A percentile compares a stretch with the other conserved stretches of the same genome.
Evolutionary conservation across 805 yeast genomes (phyloP).

Genomic region (Candida caryicola): DNA sequence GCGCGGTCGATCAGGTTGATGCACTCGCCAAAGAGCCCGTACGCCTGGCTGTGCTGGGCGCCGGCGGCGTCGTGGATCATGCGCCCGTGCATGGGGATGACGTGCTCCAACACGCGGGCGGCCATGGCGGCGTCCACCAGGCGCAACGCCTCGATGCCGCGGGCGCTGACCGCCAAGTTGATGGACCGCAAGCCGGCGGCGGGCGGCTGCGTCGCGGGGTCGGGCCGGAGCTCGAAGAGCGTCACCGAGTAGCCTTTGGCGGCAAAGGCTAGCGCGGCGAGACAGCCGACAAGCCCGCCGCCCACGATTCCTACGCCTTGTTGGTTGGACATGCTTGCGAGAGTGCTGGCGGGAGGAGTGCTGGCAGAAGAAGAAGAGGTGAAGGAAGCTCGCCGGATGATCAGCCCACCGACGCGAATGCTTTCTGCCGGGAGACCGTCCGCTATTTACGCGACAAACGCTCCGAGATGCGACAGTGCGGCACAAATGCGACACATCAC

Average conservation of each 20-base stretch:
- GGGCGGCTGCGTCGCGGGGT: conserved; percentile 46
- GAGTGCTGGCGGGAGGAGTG: too few relatives aligned
- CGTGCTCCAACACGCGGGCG: conserved; percentile 49
- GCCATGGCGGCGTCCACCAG: conserved; percentile 61
- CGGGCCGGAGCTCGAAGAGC: conserved; percentile 68
- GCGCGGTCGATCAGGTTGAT: conserved; percentile 85
- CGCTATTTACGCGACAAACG: too few relatives aligned
- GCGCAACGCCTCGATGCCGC: conserved; percentile 73
- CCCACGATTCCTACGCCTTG: conserved; percentile 62
- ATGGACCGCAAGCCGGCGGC: conserved; percentile 56
- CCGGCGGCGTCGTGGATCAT: conserved; percentile 80
- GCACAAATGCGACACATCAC: too few relatives aligned
- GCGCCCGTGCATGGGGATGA: conserved; percentile 85
- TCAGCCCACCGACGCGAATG: too few relatives aligned
- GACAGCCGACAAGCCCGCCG: conserved; percentile 87
- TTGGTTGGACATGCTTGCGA: conserved; percentile 5
- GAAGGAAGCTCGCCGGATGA: too few relatives aligned
- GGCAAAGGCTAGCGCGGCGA: conserved; percentile 77
- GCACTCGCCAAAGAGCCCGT: conserved; percentile 78
- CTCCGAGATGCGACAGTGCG: too few relatives aligned
- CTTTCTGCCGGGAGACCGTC: too few relatives aligned
- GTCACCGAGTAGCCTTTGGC: conserved; percentile 70
- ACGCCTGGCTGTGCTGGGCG: conserved; percentile 59
- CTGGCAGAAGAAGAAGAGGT: too few relatives aligned
- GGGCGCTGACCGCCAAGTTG: conserved; percentile 81